Conservation (phyloP, 1,284 basidiomycete species). For the Hemileia vastatrix region DNA sequence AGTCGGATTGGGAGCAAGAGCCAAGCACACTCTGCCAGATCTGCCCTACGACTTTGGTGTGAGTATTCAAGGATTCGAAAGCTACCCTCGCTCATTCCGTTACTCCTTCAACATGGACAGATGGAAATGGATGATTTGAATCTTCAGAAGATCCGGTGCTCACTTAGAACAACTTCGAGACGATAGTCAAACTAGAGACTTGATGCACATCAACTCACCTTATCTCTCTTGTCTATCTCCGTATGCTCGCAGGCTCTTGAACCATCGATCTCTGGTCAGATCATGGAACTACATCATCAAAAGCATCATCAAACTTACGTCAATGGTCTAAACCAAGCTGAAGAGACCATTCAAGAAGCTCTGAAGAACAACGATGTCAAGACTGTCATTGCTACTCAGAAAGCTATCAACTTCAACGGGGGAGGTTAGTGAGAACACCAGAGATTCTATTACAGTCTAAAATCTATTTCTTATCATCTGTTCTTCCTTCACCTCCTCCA, state of each 20-base stretch:
- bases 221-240: too few species aligned
- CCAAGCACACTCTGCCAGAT: slow-evolving; percentile 43
- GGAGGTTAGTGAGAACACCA: slow-evolving; percentile 60
- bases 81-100: too few species aligned
- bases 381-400: slow-evolving; percentile 72
- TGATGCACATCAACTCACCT: too few species aligned
- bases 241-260: slow-evolving; percentile 59
- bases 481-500: too few species aligned
- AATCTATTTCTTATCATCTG: slow-evolving; percentile 54
- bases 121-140: too few species aligned
- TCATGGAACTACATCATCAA: slow-evolving; percentile 79
- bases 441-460: not conserved
- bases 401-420: slow-evolving; percentile 82
- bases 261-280: slow-evolving; percentile 68
- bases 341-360: slow-evolving; percentile 64
- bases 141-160: too few species aligned
- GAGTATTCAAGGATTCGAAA: slow-evolving; percentile 1
- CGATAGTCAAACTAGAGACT: too few species aligned
- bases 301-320: slow-evolving; percentile 69
- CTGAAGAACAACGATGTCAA: slow-evolving; percentile 55
- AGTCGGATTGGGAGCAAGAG: slow-evolving; percentile 23
- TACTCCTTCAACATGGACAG: too few species aligned
- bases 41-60: slow-evolving; percentile 40
- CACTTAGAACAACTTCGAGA: too few species aligned
- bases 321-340: slow-evolving; percentile 54